phyloP scores from a whole-genome alignment of 2,329 filamentous ascomycete genomes.

The Diaporthe ilicicola region DNA sequence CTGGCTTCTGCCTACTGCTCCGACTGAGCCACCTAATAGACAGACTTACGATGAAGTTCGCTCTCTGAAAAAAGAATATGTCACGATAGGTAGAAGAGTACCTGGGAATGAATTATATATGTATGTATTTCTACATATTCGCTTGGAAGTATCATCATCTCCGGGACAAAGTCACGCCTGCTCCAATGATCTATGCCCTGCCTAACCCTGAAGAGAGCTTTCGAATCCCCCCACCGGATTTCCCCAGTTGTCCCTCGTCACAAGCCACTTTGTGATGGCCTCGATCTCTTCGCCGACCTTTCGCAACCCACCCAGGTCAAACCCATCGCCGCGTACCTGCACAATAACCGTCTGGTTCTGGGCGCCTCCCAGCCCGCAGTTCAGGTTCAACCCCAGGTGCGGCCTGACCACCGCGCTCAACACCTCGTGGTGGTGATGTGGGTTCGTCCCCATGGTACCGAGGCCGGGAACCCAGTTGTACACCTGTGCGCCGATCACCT shows the following conservation, averaged over 20 bases:
- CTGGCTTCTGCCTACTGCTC: no score
- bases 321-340: constrained; percentile 28
- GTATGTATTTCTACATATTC: no score
- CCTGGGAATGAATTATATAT: no score
- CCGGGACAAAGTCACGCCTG: neutral
- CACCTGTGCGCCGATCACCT: constrained; percentile 28
- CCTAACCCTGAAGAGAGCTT: neutral
- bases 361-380: constrained; percentile 22
- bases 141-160: neutral
- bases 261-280: constrained; percentile 26
- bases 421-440: constrained; percentile 26
- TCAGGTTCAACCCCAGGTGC: constrained; percentile 21
- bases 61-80: no score
- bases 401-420: constrained; percentile 27
- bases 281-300: constrained; percentile 24
- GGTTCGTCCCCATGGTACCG: constrained; percentile 30
- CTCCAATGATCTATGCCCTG: neutral
- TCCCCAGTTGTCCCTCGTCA: constrained; percentile 18
- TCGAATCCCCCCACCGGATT: neutral
- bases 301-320: neutral
- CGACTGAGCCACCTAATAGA: no score
- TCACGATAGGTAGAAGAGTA: no score
- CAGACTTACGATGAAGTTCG: no score
- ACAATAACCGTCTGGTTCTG: constrained; percentile 25
- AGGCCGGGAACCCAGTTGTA: constrained; percentile 36